Evolutionary conservation across 2,329 filamentous ascomycete species (phyloP).

Genomic region (Dactylonectria estremocensis): DNA sequence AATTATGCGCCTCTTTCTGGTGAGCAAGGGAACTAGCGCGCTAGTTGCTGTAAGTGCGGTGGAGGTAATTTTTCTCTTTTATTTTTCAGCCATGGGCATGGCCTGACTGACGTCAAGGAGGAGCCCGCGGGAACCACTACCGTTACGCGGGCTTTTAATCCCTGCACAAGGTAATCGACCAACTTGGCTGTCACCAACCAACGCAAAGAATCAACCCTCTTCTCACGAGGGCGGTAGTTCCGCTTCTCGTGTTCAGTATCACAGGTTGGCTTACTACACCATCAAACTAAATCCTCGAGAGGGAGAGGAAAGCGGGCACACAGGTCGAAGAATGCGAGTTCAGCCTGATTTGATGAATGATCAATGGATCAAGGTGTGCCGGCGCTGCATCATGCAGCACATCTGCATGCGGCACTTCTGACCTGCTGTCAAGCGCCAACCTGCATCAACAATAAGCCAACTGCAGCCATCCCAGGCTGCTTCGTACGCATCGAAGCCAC

Average conservation of each 20-base stretch:
- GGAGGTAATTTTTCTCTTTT: neutral
- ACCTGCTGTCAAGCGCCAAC: constrained; percentile 1
- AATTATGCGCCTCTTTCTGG: neutral
- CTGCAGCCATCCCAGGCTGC: neutral
- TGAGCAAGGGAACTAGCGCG: neutral
- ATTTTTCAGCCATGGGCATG: neutral
- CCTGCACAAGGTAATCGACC: neutral
- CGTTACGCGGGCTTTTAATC: neutral
- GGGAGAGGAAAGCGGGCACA: no score
- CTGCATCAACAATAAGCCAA: neutral
- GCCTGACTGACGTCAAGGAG: neutral
- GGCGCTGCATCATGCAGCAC: constrained; percentile 3
- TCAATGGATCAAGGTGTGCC: neutral
- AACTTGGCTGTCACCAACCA: neutral
- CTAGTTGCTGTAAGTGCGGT: neutral
- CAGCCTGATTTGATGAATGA: neutral
- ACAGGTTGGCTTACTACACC: neutral
- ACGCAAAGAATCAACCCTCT: neutral
- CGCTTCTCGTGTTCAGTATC: neutral
- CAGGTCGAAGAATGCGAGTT: no score
- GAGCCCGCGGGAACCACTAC: neutral
- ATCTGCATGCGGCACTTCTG: constrained; percentile 9
- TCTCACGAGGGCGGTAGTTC: neutral
- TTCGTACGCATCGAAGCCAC: neutral
- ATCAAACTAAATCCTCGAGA: no score